Evolutionary conservation across 176 grass and related monocot species (phyloP).

Genomic region (Ananas comosus): DNA sequence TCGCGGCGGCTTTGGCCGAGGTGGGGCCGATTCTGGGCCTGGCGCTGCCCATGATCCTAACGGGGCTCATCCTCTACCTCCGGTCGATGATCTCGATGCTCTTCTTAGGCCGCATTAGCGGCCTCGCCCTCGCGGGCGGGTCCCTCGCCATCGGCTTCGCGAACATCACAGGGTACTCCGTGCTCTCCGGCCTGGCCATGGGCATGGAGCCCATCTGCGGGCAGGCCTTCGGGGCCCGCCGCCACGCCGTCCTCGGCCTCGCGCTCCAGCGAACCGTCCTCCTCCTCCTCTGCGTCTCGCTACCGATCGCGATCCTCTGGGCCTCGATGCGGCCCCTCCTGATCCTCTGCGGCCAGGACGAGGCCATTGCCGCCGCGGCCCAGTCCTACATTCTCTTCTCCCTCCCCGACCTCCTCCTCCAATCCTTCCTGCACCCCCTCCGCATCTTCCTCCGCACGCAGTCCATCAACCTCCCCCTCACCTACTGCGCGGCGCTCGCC

Average conservation of each 20-base stretch:
- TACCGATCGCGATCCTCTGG: constrained; percentile 55
- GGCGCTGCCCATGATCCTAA: constrained; percentile 63
- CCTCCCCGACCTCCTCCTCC: constrained; percentile 62
- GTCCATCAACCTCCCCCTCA: constrained; percentile 69
- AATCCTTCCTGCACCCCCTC: constrained; percentile 61
- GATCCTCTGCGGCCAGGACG: constrained; percentile 70
- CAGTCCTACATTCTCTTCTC: constrained; percentile 79
- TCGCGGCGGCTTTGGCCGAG: constrained; percentile 11
- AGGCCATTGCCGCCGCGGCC: constrained; percentile 43
- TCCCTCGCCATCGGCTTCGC: constrained; percentile 86
- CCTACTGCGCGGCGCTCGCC: constrained; percentile 55
- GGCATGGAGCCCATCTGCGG: constrained; percentile 90
- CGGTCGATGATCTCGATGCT: constrained; percentile 94
- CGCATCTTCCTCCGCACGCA: constrained; percentile 75
- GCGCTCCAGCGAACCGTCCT: constrained; percentile 63
- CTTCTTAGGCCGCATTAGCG: constrained; percentile 62
- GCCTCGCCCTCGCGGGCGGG: constrained; percentile 64
- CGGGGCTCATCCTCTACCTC: constrained; percentile 64
- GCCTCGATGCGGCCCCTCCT: constrained; percentile 56
- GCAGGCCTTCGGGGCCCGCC: constrained; percentile 63
- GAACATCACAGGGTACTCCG: constrained; percentile 79
- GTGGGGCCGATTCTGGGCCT: constrained; percentile 45
- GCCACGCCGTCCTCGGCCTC: constrained; percentile 44
- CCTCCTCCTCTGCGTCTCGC: constrained; percentile 45
- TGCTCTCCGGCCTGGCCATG: constrained; percentile 75